Conservation (phyloP, 1,284 basidiomycete genomes). For the Papiliotrema laurentii region DNA sequence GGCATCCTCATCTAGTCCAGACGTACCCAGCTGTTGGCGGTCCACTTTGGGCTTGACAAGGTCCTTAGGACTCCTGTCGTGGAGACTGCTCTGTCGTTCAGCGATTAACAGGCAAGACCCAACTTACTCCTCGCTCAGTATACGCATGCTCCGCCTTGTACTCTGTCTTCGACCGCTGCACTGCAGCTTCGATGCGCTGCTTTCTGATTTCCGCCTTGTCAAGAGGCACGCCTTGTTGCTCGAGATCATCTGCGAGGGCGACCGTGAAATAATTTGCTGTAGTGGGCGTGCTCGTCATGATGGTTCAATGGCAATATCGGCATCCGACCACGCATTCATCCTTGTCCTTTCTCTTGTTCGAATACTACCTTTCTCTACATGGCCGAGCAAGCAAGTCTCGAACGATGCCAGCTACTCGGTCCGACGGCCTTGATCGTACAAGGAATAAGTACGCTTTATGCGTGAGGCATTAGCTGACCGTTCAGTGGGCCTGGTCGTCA, state of each 20-base stretch:
- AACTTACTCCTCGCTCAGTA: slow-evolving; percentile 36
- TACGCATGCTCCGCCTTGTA: slow-evolving; percentile 40
- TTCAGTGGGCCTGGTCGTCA: slow-evolving; percentile 80
- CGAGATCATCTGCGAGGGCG: slow-evolving; percentile 1
- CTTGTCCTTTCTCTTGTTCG: background rate
- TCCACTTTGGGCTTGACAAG: slow-evolving; percentile 21
- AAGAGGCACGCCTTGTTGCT: background rate
- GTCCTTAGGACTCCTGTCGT: slow-evolving; percentile 6
- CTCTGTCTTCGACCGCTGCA: slow-evolving; percentile 33
- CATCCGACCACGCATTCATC: background rate
- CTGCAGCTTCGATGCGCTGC: slow-evolving; percentile 36
- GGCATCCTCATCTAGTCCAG: background rate
- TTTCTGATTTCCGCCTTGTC: slow-evolving; percentile 17
- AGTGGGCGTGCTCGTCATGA: background rate
- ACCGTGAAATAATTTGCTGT: slow-evolving; percentile 2
- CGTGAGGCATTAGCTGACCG: slow-evolving; percentile 7
- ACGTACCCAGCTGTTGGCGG: slow-evolving; percentile 21
- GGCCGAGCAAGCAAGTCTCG: slow-evolving; percentile 3
- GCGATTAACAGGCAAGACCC: background rate
- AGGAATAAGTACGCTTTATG: slow-evolving; percentile 20
- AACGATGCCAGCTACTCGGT: slow-evolving; percentile 49
- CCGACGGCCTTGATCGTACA: slow-evolving; percentile 49
- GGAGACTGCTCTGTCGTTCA: slow-evolving; percentile 10
- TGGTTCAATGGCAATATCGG: background rate
- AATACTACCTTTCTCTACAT: background rate